Evolutionary conservation across 805 yeast species (phyloP), one percentile per base, ranked within the genome.

Genomic region (Candida coquimbonensis): DNA sequence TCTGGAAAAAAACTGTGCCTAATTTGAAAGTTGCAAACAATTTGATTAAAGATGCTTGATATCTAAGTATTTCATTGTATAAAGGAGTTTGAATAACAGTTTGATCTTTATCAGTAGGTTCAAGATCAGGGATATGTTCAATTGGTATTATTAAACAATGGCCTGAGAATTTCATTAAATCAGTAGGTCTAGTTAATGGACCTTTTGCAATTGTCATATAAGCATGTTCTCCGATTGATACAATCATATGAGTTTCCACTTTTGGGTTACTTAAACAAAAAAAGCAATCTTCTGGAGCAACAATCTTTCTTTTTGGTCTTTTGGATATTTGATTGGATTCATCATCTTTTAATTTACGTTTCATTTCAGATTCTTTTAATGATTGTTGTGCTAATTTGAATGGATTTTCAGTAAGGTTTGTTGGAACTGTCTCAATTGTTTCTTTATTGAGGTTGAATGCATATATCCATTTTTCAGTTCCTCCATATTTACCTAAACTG

Each of bases 131-230:
- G 9, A 70, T 68, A 60, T 89, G 97, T 19, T 81, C 79, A 17
- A 90, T 75, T 0, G 96, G 95, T 12, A 88, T 78, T 9, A 90
- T 72, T 38, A 89, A 68, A 21, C 87, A 86, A 67, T 89, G 96
- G 0, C 95, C 96, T 0, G 95, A 77, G 56, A 86, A 81, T 9
- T 69, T 66, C 57, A 73, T 65, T 4, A 74, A 63, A 4, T 66
- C 64, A 13, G 67, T 67, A 1, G 82, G 77, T 26, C 72, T 63
- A 2, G 86, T 77, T 17, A 89, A 63, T 0, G 97, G 96, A 0
- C 97, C 97, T 57, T 85, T 88, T 0, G 96, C 95, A 14, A 81
- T 70, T 0, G 96, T 82, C 47, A 89, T 42, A 59, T 88, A 89
- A 0, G 79, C 65, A 39, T 69, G 67, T 12, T 74, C 73, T 0